These are phyloP conservation scores for Diplodia mutila DNA, from an alignment of 2,329 filamentous ascomycete genomes.

Conservation along the genomic window DNA sequence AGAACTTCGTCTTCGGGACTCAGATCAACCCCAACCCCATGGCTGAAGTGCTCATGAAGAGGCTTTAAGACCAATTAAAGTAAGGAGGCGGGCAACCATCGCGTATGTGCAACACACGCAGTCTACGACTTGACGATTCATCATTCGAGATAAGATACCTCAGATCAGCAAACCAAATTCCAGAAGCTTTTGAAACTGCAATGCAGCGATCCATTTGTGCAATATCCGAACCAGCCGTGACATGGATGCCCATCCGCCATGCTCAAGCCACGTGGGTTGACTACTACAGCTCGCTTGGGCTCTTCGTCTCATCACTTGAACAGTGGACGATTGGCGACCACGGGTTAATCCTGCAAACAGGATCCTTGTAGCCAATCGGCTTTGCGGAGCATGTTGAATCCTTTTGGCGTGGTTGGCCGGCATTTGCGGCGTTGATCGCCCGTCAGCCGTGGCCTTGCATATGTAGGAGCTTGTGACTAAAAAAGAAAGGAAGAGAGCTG, in stretches of 20 bases:
- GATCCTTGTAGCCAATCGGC: neutral
- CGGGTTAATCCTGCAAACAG: neutral
- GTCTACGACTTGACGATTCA: neutral
- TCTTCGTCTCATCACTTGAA: neutral
- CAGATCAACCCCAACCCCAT: slow-evolving; percentile 11
- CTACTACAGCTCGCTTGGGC: neutral
- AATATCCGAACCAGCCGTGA: neutral
- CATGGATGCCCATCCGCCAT: neutral
- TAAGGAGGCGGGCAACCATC: neutral
- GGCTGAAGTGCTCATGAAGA: slow-evolving; percentile 5
- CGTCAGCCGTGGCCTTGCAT: neutral
- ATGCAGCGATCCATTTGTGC: neutral
- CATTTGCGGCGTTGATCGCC: neutral
- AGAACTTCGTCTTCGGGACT: slow-evolving; percentile 19
- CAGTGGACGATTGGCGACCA: neutral
- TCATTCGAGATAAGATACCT: neutral
- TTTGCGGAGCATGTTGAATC: neutral
- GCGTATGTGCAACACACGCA: neutral
- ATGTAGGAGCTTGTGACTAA: neutral
- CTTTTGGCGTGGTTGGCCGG: neutral
- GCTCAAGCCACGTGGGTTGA: neutral
- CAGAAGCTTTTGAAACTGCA: neutral
- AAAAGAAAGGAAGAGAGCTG: neutral
- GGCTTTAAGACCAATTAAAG: neutral
- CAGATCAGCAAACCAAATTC: neutral